Base-by-base conservation (phyloP, 352 stramenopile genomes). In the Phytopythium ostracodes region DNA sequence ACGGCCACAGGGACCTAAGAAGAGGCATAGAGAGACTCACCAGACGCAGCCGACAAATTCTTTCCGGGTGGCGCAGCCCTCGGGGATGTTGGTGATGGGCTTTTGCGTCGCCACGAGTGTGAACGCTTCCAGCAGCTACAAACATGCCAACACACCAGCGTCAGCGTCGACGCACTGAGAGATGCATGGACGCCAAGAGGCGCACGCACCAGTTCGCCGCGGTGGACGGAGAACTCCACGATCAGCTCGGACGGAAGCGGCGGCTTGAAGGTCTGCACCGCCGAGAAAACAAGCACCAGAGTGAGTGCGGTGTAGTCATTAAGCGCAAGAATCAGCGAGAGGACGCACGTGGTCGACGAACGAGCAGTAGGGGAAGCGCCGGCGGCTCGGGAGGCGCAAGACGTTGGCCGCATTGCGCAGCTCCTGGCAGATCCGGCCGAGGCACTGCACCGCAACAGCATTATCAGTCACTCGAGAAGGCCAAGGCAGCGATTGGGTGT, bases 161-260 rank as follows among this genome's bases (percentile, higher is more conserved):
- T 47, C 20, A 47, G 42, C 14, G 42, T 25, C 20, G 18, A 4
- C 4, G 42, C 14, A 11, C 38, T 44, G 8, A 17, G 18, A 14
- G 14, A 4, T 20, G 22, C 15, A 44, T 10, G 38, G 14, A n/a
- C 1, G 14, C 7, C 6, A 17, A 18, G 20, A 29, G 11, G 0
- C 8, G 4, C 29, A 36, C 66, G 24, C 55, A 95, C 84, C 72
- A 95, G 54, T 65, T 92, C 82, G 35, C 82, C 87, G 20, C 83
- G 81, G 54, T 93, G 79, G 42, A 95, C 81, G 11, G 87, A 95
- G 57, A 94, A 92, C 40, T 95, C 87, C 25, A 95, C 77, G 18
- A 93, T 76, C 25, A 94, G 69, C 64, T 93, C 84, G 1, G 74
- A 73, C 11, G 84, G 84, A 24, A 95, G 69, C 40, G 72, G 52